Evolutionary conservation across 352 stramenopile species (phyloP).

Genomic region (Phytophthora uliginosa): DNA sequence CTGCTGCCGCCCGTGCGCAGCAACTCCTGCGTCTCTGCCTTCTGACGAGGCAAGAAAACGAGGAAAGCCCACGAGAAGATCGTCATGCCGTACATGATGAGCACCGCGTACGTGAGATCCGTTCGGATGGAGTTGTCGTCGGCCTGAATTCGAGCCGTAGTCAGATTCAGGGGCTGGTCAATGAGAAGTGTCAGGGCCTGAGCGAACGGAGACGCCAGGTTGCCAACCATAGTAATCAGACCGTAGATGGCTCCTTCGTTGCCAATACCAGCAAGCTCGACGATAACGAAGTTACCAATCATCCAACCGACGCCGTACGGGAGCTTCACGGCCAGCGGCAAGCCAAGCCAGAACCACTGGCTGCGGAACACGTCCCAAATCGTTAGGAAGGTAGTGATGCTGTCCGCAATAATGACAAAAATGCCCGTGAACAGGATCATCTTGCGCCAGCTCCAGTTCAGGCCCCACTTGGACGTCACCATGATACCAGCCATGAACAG

Average conservation of each 20-base stretch:
- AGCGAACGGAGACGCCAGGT: slow-evolving; percentile 48
- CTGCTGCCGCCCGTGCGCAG: slow-evolving; percentile 37
- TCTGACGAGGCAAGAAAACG: slow-evolving; percentile 42
- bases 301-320: slow-evolving; percentile 48
- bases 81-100: slow-evolving; percentile 50
- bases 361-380: slow-evolving; percentile 51
- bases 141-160: slow-evolving; percentile 40
- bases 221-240: slow-evolving; percentile 51
- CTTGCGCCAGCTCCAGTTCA: slow-evolving; percentile 53
- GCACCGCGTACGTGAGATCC: slow-evolving; percentile 43
- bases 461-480: slow-evolving; percentile 43
- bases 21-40: slow-evolving; percentile 45
- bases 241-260: slow-evolving; percentile 57
- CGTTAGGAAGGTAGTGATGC: slow-evolving; percentile 43
- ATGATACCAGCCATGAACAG: slow-evolving; percentile 41
- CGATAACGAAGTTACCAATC: slow-evolving; percentile 45
- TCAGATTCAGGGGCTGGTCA: slow-evolving; percentile 43
- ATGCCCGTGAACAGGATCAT: slow-evolving; percentile 44
- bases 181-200: slow-evolving; percentile 43
- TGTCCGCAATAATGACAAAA: slow-evolving; percentile 35
- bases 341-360: slow-evolving; percentile 52
- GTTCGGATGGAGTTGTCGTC: slow-evolving; percentile 45
- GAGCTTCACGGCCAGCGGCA: slow-evolving; percentile 42
- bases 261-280: slow-evolving; percentile 52
- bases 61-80: slow-evolving; percentile 46